Percentiles rank a stretch among this genome's conserved stretches.
Conservation (phyloP, 2,329 filamentous ascomycete species). For the Penicillium rolfsii region DNA sequence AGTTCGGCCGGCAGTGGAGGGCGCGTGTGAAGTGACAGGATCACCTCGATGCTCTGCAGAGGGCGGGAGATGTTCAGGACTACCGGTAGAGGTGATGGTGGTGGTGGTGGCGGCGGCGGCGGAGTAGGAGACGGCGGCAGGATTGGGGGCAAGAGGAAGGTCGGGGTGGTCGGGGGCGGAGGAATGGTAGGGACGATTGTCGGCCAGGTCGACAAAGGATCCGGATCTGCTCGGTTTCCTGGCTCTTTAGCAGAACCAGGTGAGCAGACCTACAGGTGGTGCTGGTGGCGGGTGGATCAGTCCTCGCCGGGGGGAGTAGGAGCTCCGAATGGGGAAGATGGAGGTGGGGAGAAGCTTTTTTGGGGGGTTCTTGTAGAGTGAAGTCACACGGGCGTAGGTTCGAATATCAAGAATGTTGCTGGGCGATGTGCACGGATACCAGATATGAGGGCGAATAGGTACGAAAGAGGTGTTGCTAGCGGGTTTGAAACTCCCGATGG, state of each 20-base stretch:
- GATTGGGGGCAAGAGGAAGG: constrained; percentile 58
- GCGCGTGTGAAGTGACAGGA: constrained; percentile 12
- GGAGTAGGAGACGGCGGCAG: constrained; percentile 44
- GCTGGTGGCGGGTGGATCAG: constrained; percentile 34
- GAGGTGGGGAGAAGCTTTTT: not conserved
- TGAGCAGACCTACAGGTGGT: constrained; percentile 44
- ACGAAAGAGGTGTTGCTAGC: too few species aligned
- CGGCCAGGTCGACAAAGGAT: constrained; percentile 70
- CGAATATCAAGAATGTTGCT: not conserved
- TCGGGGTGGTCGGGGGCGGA: constrained; percentile 70
- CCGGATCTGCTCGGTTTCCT: constrained; percentile 45
- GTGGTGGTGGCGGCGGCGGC: constrained; percentile 15
- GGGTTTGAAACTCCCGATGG: not conserved
- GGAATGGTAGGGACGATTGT: constrained; percentile 64
- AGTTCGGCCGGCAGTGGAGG: constrained; percentile 6
- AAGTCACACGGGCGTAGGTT: not conserved
- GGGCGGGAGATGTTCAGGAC: not conserved
- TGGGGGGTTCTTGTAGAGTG: not conserved
- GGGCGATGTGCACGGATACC: not conserved
- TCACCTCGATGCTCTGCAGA: constrained; percentile 22
- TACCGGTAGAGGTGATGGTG: constrained; percentile 18
- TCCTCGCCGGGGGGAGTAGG: constrained; percentile 29
- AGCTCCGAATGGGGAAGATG: constrained; percentile 11
- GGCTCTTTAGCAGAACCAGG: constrained; percentile 51
- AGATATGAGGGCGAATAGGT: not conserved